Percentiles rank a stretch among this genome's conserved stretches.
Evolutionary conservation across 73 alveolate species (phyloP).

Genomic region (Tetrahymena borealis): DNA sequence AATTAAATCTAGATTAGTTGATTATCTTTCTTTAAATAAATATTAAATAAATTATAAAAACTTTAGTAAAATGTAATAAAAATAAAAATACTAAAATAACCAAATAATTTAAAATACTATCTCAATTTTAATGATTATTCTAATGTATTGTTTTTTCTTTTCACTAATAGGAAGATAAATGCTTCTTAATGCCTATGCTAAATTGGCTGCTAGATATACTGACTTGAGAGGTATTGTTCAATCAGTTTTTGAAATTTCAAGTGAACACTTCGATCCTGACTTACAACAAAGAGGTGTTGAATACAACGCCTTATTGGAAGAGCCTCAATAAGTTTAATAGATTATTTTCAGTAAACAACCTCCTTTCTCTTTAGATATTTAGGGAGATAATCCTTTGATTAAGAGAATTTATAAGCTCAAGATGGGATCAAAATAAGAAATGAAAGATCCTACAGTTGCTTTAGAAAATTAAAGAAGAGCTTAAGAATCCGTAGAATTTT

Average conservation of each 20-base stretch:
- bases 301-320: slow-evolving; percentile 71
- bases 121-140: too few relatives aligned
- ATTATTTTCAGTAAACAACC: slow-evolving; percentile 87
- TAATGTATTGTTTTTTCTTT: too few relatives aligned
- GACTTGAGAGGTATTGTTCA: slow-evolving; percentile 61
- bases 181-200: slow-evolving; percentile 82
- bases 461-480: slow-evolving; percentile 19
- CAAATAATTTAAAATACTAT: too few relatives aligned
- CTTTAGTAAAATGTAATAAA: too few relatives aligned
- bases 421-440: slow-evolving; percentile 7
- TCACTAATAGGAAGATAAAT: slow-evolving; percentile 78
- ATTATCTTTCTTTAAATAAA: too few relatives aligned
- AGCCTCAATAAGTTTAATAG: slow-evolving; percentile 57
- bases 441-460: slow-evolving; percentile 30
- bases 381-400: slow-evolving; percentile 48
- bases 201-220: slow-evolving; percentile 67
- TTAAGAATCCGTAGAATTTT: slow-evolving; percentile 10
- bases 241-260: slow-evolving; percentile 79
- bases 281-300: slow-evolving; percentile 95
- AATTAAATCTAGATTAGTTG: not conserved
- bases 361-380: slow-evolving; percentile 65
- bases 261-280: slow-evolving; percentile 94
- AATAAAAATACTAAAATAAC: too few relatives aligned
- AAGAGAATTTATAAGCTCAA: slow-evolving; percentile 46
- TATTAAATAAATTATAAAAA: too few relatives aligned